Evolutionary conservation across 805 yeast species (phyloP), one percentile per base, ranked within the genome.

Genomic region (Babjeviella inositovora): DNA sequence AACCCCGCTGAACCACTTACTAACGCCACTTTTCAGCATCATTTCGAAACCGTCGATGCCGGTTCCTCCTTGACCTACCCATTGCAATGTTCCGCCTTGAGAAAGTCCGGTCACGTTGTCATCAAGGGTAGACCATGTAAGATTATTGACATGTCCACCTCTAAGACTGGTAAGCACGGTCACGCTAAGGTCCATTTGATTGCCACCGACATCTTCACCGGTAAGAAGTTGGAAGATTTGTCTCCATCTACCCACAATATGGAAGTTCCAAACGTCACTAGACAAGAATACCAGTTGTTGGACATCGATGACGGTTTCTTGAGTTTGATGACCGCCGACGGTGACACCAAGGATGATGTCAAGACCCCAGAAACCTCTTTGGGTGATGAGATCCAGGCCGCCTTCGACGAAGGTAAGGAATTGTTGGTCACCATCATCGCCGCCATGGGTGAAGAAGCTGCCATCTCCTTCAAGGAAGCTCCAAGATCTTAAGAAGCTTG

Each of bases 131-230:
- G 98, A 74, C 98, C 98, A 57, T 90, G 97, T 74, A 90, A 90
- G 76, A 90, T 90, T 62, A 93, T 90, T 49, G 98, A 90, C 61
- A 90, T 90, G 98, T 90, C 98, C 35, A 90, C 98, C 53, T 90
- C 98, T 52, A 90, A 90, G 79, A 90, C 98, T 47, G 98, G 98
- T 68, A 90, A 90, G 96, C 98, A 90, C 79, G 98, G 98, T 70
- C 98, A 90, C 90, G 98, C 98, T 59, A 90, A 90, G 75, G 98
- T 90, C 62, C 97, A 90, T 66, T 73, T 90, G 66, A 97, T 90
- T 42, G 97, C 97, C 55, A 74, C 80, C 47, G 98, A 90, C 61
- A 87, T 90, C 60, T 90, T 90, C 87, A 90, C 98, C 49, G 79
- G 81, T 62, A 90, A 90, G 85, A 90, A 90, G 72, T 75, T 85